Conservation (phyloP, 345 rosid species). For the Salix koriyanagi region DNA sequence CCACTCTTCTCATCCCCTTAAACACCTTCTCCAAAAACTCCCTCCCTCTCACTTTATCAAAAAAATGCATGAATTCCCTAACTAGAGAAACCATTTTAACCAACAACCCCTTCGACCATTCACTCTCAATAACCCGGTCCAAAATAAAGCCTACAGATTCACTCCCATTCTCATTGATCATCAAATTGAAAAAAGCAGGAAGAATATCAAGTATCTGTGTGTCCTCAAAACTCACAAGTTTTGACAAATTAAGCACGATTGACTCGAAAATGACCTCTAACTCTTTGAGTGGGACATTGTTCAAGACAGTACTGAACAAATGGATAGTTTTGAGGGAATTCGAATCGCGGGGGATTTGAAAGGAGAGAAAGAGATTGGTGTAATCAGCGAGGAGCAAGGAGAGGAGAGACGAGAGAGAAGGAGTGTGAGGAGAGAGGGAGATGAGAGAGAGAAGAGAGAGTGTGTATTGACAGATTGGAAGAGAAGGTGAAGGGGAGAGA, state of each 20-base stretch:
- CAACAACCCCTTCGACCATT: slow-evolving; percentile 59
- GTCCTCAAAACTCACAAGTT: slow-evolving; percentile 45
- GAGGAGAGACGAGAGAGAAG: slow-evolving; percentile 48
- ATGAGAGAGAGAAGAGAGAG: slow-evolving; percentile 59
- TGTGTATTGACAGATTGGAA: slow-evolving; percentile 52
- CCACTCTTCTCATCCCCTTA: slow-evolving; percentile 46
- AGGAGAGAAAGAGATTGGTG: slow-evolving; percentile 42
- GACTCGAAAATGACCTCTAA: slow-evolving; percentile 39
- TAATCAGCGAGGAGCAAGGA: slow-evolving; percentile 60
- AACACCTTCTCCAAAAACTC: slow-evolving; percentile 69
- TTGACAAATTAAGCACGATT: slow-evolving; percentile 24
- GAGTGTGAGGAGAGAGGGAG: slow-evolving; percentile 45
- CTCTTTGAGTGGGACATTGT: slow-evolving; percentile 31
- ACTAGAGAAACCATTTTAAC: slow-evolving; percentile 58
- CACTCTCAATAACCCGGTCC: slow-evolving; percentile 41
- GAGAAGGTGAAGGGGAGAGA: slow-evolving; percentile 48
- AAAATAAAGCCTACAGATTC: slow-evolving; percentile 39
- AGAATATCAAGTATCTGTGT: slow-evolving; percentile 69
- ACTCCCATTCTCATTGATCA: slow-evolving; percentile 34
- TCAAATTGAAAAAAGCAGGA: slow-evolving; percentile 50
- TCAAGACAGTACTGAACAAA: slow-evolving; percentile 45
- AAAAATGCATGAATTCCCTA: slow-evolving; percentile 44
- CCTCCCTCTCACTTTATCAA: slow-evolving; percentile 48
- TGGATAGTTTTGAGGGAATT: slow-evolving; percentile 57
- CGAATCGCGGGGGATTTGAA: slow-evolving; percentile 51